These are phyloP conservation scores for Singerocomus inundabilis DNA, from an alignment of 1,284 basidiomycete genomes.

Conservation along the genomic window DNA sequence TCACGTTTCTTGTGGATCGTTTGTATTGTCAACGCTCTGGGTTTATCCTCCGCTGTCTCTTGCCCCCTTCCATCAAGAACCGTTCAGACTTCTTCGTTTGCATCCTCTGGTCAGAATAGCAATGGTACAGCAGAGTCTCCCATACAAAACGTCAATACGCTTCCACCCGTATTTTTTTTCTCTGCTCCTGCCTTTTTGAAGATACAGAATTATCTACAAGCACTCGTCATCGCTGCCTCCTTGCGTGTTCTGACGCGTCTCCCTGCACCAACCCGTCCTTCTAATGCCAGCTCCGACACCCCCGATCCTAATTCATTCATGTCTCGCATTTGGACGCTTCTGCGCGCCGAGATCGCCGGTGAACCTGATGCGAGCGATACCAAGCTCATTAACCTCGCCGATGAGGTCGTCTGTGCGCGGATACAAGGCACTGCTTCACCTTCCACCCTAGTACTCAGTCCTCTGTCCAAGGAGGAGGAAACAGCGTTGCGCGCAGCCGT, in stretches of 20 bases:
- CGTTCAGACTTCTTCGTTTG: constrained; percentile 6
- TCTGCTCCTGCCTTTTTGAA: constrained; percentile 49
- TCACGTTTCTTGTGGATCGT: constrained; percentile 41
- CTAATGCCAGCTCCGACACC: neutral
- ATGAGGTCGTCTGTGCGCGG: constrained; percentile 60
- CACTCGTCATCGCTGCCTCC: constrained; percentile 61
- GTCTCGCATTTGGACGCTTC: constrained; percentile 60
- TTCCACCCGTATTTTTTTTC: constrained; percentile 66
- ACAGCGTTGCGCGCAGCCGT: constrained; percentile 53
- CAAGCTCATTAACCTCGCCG: constrained; percentile 64
- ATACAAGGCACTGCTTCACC: constrained; percentile 16
- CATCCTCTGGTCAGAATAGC: neutral
- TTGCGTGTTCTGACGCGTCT: constrained; percentile 54
- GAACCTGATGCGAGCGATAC: constrained; percentile 41
- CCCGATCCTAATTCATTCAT: constrained; percentile 39
- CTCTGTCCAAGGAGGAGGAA: constrained; percentile 44
- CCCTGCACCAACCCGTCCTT: constrained; percentile 23
- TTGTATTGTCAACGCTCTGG: constrained; percentile 48
- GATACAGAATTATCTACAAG: constrained; percentile 69
- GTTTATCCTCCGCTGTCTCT: constrained; percentile 43
- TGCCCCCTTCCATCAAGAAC: constrained; percentile 40
- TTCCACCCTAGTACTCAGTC: constrained; percentile 2
- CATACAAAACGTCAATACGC: constrained; percentile 33
- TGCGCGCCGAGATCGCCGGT: constrained; percentile 55
- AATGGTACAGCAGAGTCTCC: constrained; percentile 11